Conservation (phyloP, 1,139 yeast species). For the Cylindricascospora bacillispora region DNA sequence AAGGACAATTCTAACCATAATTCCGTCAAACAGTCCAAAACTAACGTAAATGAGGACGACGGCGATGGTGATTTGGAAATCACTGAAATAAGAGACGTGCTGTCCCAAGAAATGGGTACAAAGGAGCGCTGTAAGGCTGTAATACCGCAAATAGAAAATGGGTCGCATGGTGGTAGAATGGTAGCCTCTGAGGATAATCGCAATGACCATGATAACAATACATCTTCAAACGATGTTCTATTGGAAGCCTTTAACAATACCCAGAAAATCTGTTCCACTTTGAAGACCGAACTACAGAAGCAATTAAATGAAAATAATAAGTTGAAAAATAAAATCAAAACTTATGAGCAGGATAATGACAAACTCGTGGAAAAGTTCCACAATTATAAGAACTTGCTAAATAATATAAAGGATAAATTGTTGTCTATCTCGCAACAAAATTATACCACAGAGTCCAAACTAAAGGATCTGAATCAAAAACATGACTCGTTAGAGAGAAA, state of each 20-base stretch:
- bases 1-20: too few relatives aligned
- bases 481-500: conserved; percentile 11
- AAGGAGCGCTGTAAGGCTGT: conserved; percentile 1
- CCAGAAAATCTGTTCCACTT: conserved; percentile 21
- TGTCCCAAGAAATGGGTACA: not conserved
- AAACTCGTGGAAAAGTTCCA: conserved; percentile 10
- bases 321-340: conserved; percentile 11
- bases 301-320: conserved; percentile 16
- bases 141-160: conserved; percentile 1
- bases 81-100: conserved; percentile 19
- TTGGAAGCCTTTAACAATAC: conserved; percentile 25
- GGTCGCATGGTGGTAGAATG: not conserved
- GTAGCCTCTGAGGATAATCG: too few relatives aligned
- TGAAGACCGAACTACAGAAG: conserved; percentile 19
- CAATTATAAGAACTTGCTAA: conserved; percentile 11
- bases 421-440: conserved; percentile 12
- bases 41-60: conserved; percentile 1
- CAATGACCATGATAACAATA: conserved; percentile 3
- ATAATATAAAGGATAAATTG: conserved; percentile 12
- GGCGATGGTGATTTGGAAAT: conserved; percentile 23
- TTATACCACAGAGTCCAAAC: conserved; percentile 7
- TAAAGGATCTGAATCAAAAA: conserved; percentile 11
- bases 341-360: conserved; percentile 11
- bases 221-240: conserved; percentile 24
- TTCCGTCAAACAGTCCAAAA: too few relatives aligned